phyloP scores from a whole-genome alignment of 2,329 filamentous ascomycete genomes.

The Sclerotinia nivalis region DNA sequence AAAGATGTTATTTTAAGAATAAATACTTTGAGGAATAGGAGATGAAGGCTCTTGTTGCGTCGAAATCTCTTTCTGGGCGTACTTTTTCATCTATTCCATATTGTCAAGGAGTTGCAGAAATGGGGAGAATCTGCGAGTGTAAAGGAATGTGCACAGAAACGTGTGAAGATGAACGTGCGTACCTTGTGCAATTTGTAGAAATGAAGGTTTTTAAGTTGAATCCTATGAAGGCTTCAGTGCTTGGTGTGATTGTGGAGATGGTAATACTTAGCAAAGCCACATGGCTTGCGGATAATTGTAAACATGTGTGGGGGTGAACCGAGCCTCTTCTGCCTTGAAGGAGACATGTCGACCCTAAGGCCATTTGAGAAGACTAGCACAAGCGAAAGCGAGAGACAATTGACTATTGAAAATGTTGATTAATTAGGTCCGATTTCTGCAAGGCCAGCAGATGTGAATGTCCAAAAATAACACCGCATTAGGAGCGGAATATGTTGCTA shows the following conservation, averaged over 20 bases:
- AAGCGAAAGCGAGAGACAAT: background rate
- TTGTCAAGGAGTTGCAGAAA: background rate
- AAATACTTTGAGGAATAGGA: background rate
- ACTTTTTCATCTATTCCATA: background rate
- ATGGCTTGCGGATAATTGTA: constrained; percentile 11
- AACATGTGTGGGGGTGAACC: constrained; percentile 3
- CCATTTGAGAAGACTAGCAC: background rate
- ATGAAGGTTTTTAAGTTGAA: background rate
- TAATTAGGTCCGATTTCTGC: constrained; percentile 24
- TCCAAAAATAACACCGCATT: constrained; percentile 25
- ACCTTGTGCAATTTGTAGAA: background rate
- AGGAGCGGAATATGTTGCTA: constrained; percentile 20
- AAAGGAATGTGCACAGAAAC: constrained; percentile 15
- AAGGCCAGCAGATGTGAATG: constrained; percentile 4
- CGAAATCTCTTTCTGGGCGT: background rate
- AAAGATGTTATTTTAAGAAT: constrained; percentile 2
- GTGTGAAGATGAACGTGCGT: constrained; percentile 12
- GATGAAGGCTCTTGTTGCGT: constrained; percentile 1
- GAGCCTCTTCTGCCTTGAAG: background rate
- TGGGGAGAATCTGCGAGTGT: constrained; percentile 13
- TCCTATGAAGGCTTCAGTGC: background rate
- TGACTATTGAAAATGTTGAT: constrained; percentile 23
- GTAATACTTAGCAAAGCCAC: constrained; percentile 9
- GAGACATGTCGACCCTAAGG: too few species aligned
- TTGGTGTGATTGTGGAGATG: background rate